Conservation (phyloP, 306 rosid species). For the Echinosophora koreensis region DNA sequence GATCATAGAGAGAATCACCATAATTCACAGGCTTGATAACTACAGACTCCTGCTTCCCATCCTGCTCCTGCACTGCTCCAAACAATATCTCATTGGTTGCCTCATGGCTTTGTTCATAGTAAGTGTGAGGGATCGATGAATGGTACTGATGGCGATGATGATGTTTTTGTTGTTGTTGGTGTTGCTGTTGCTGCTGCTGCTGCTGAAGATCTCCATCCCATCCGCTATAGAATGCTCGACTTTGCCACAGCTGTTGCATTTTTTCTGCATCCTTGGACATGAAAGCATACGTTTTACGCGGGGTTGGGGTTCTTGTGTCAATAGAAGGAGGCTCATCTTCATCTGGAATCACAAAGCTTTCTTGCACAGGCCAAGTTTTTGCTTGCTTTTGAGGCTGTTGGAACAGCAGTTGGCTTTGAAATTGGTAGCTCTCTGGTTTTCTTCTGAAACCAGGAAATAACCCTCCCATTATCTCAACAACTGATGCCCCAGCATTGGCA, state of each 20-base stretch:
- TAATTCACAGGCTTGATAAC: constrained; percentile 74
- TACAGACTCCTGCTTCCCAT: constrained; percentile 50
- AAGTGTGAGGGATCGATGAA: constrained; percentile 71
- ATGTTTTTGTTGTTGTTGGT: constrained; percentile 52
- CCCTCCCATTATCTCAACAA: constrained; percentile 75
- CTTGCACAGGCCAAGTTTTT: constrained; percentile 83
- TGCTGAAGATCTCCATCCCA: constrained; percentile 75
- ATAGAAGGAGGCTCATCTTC: constrained; percentile 89
- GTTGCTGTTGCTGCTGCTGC: constrained; percentile 53
- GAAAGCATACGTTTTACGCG: constrained; percentile 84
- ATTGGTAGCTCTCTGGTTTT: constrained; percentile 53
- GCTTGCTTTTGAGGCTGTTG: constrained; percentile 59
- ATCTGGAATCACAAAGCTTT: constrained; percentile 82
- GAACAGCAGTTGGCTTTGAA: constrained; percentile 55
- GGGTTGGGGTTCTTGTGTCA: constrained; percentile 81
- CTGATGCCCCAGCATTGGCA: constrained; percentile 65
- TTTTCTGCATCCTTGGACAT: constrained; percentile 88
- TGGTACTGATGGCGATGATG: constrained; percentile 71
- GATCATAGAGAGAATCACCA: constrained; percentile 62
- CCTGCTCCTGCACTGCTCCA: constrained; percentile 91
- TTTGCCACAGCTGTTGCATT: constrained; percentile 73
- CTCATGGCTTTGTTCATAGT: constrained; percentile 70
- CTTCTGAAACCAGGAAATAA: constrained; percentile 72
- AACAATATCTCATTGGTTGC: constrained; percentile 72
- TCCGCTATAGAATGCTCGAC: constrained; percentile 68